These are phyloP conservation scores for Apiospora saccharicola DNA, from an alignment of 2,329 filamentous ascomycete genomes.

Conservation along the genomic window DNA sequence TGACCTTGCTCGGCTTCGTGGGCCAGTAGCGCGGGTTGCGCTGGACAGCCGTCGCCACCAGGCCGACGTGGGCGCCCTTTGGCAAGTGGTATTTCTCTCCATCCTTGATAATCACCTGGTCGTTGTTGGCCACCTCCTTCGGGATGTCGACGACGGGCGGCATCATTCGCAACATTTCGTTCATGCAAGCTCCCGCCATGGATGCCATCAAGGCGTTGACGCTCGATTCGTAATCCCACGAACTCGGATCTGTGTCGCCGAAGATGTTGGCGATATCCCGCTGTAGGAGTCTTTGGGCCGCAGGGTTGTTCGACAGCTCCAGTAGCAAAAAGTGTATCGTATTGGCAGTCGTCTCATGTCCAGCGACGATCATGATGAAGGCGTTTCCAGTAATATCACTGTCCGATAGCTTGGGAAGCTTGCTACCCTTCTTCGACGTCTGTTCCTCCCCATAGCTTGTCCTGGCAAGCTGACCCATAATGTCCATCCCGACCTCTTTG, in stretches of 20 bases:
- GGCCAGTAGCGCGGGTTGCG: conserved; percentile 80
- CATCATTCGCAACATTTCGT: conserved; percentile 77
- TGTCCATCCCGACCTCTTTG: conserved; percentile 57
- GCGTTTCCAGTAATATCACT: conserved; percentile 77
- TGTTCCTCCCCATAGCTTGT: conserved; percentile 46
- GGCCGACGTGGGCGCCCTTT: conserved; percentile 58
- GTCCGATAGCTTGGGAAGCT: conserved; percentile 56
- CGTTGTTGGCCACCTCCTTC: conserved; percentile 62
- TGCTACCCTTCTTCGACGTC: conserved; percentile 33
- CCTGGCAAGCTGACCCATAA: conserved; percentile 59
- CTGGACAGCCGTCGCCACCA: conserved; percentile 65
- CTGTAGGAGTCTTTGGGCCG: conserved; percentile 71
- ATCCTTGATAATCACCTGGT: conserved; percentile 66
- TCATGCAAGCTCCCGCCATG: conserved; percentile 77
- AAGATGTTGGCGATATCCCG: conserved; percentile 73
- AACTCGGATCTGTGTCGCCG: conserved; percentile 60
- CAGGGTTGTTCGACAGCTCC: conserved; percentile 70
- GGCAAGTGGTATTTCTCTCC: conserved; percentile 57
- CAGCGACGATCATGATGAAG: conserved; percentile 73
- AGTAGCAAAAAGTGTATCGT: conserved; percentile 75
- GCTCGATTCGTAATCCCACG: conserved; percentile 76
- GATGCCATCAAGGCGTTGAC: conserved; percentile 72
- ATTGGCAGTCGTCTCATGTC: conserved; percentile 83
- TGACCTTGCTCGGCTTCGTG: conserved; percentile 53
- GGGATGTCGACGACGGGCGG: conserved; percentile 77